A percentile compares a stretch with the other conserved stretches of the same genome.
These are phyloP conservation scores for Globisporangium spinosum DNA, from an alignment of 352 stramenopile species.

Conservation along the genomic window DNA sequence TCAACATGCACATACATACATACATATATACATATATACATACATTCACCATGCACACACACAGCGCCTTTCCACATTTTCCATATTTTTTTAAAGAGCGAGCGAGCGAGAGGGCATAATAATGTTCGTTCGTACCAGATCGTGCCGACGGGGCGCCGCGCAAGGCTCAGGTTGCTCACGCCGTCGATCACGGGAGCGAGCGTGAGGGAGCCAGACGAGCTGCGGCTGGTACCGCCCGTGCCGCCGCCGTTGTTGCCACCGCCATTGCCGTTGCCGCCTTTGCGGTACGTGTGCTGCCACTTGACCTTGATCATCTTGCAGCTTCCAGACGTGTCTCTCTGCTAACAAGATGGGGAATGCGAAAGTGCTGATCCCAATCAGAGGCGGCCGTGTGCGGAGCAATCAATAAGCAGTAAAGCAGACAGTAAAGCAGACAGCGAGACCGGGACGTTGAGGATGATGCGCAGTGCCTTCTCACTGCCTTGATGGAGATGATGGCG, in stretches of 20 bases:
- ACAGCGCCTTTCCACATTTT: neutral
- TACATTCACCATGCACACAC: neutral
- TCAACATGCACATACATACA: neutral
- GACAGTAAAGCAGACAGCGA: neutral
- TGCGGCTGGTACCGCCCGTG: conserved; percentile 5
- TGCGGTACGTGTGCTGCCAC: conserved; percentile 48
- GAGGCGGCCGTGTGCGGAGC: neutral
- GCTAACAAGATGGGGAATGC: neutral
- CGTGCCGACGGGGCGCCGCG: conserved; percentile 10
- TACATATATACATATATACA: neutral
- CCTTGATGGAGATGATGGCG: neutral
- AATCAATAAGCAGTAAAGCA: neutral
- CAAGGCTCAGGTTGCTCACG: conserved; percentile 26
- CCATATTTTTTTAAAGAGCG: conserved; percentile 4
- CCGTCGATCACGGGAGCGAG: conserved; percentile 43
- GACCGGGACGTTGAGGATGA: neutral
- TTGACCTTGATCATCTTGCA: conserved; percentile 65
- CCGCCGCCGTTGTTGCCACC: conserved; percentile 1
- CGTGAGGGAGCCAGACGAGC: conserved; percentile 19
- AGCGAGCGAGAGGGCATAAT: neutral
- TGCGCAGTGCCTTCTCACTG: neutral
- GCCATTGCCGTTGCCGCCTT: conserved; percentile 10
- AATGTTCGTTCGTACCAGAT: conserved; percentile 8
- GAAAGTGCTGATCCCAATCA: conserved; percentile 1
- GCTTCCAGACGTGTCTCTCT: neutral